Conservation (phyloP, 345 rosid species). For the Cochlearia excelsa region DNA sequence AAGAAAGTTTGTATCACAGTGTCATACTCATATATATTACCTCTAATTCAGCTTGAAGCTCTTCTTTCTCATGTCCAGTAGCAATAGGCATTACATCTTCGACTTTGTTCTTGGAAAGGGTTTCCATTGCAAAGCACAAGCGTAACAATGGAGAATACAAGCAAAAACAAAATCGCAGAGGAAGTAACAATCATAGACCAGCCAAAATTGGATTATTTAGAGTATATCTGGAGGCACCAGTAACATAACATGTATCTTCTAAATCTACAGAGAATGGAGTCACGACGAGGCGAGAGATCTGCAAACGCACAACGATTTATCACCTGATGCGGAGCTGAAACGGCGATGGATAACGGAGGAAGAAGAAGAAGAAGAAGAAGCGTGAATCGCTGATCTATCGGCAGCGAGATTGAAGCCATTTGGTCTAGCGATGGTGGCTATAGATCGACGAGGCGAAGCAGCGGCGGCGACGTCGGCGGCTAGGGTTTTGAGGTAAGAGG, state of each 20-base stretch:
- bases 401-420: slow-evolving; percentile 24
- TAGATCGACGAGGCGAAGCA: slow-evolving; percentile 38
- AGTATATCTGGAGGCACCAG: too few species aligned
- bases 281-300: not conserved
- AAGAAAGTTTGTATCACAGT: not conserved
- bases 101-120: slow-evolving; percentile 36
- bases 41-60: slow-evolving; percentile 68
- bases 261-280: too few species aligned
- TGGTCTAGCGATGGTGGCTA: slow-evolving; percentile 12
- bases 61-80: slow-evolving; percentile 84
- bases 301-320: slow-evolving; percentile 6
- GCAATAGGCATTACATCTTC: slow-evolving; percentile 80
- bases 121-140: slow-evolving; percentile 26
- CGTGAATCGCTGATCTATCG: slow-evolving; percentile 34
- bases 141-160: not conserved
- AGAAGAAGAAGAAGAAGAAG: slow-evolving; percentile 17
- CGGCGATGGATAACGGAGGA: slow-evolving; percentile 23
- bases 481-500: slow-evolving; percentile 69
- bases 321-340: slow-evolving; percentile 56
- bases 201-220: too few species aligned
- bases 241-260: too few species aligned
- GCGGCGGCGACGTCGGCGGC: slow-evolving; percentile 32
- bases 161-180: not conserved
- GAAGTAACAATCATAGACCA: too few species aligned
- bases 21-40: slow-evolving; percentile 29